phyloP scores from a whole-genome alignment of 441 rosid genomes.

The Sinapis alba region DNA sequence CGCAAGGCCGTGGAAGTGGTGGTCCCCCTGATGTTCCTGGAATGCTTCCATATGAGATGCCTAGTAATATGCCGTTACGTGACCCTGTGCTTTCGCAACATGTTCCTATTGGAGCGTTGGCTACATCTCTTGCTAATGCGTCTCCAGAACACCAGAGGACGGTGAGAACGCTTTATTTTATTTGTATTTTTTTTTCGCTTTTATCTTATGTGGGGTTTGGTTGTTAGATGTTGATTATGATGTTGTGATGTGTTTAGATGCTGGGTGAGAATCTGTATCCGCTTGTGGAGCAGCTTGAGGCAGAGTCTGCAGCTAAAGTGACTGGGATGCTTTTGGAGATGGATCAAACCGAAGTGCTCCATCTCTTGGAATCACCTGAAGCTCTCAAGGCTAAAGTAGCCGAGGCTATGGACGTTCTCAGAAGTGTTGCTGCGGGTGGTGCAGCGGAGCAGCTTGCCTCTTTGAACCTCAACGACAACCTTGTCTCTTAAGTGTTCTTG shows the following conservation, averaged over 20 bases:
- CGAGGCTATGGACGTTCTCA: conserved; percentile 88
- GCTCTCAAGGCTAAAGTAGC: conserved; percentile 82
- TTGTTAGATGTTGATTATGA: conserved; percentile 12
- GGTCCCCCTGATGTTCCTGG: conserved; percentile 50
- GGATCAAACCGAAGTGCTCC: conserved; percentile 92
- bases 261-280: conserved; percentile 91
- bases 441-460: conserved; percentile 70
- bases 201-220: not conserved
- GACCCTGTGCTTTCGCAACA: conserved; percentile 53
- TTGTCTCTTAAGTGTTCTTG: conserved; percentile 47
- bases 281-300: conserved; percentile 81
- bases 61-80: conserved; percentile 48
- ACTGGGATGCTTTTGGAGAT: conserved; percentile 95
- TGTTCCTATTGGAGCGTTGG: conserved; percentile 73
- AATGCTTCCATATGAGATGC: conserved; percentile 58
- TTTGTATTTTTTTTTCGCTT: not conserved
- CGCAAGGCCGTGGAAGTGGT: conserved; percentile 57
- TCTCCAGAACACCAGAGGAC: conserved; percentile 82
- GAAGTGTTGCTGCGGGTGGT: conserved; percentile 66
- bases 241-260: conserved; percentile 54
- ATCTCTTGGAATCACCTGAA: conserved; percentile 86
- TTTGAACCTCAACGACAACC: conserved; percentile 64
- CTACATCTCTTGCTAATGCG: conserved; percentile 83
- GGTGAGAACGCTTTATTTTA: conserved; percentile 42
- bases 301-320: conserved; percentile 83